Evolutionary conservation across 345 rosid species (phyloP).

Genomic region (Gossypium arboreum): DNA sequence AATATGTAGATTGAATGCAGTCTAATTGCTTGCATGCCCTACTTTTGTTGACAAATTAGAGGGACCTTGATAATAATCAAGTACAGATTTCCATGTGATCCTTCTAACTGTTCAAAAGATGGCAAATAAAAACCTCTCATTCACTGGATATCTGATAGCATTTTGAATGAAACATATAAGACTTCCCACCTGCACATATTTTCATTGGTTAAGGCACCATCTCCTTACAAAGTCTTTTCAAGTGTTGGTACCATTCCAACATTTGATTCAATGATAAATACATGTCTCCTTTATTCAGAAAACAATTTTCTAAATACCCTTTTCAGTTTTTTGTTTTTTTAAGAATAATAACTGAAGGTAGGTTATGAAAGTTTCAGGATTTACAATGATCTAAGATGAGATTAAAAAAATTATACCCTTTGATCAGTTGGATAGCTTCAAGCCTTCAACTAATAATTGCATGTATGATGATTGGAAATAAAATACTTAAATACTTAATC

Average conservation of each 20-base stretch:
- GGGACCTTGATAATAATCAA: no score
- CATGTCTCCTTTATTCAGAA: neutral
- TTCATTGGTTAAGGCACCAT: no score
- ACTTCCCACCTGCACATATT: no score
- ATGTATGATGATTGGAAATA: neutral
- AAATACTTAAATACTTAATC: slow-evolving; percentile 12
- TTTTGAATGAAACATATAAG: no score
- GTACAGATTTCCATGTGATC: no score
- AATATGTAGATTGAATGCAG: no score
- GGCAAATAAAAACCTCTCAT: no score
- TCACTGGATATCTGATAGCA: no score
- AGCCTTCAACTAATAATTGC: slow-evolving; percentile 4
- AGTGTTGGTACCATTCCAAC: neutral
- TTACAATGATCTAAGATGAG: neutral
- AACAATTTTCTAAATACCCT: neutral
- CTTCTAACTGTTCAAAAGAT: no score
- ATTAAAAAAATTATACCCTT: neutral
- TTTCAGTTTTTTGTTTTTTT: neutral
- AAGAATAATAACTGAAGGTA: neutral
- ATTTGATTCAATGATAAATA: neutral
- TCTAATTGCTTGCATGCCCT: no score
- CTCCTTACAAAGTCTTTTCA: no score
- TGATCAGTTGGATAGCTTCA: slow-evolving; percentile 2
- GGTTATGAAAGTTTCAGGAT: neutral
- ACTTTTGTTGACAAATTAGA: no score